These are phyloP conservation scores for Wickerhamiella vanderwaltii DNA, from an alignment of 805 yeast species.

Conservation along the genomic window DNA sequence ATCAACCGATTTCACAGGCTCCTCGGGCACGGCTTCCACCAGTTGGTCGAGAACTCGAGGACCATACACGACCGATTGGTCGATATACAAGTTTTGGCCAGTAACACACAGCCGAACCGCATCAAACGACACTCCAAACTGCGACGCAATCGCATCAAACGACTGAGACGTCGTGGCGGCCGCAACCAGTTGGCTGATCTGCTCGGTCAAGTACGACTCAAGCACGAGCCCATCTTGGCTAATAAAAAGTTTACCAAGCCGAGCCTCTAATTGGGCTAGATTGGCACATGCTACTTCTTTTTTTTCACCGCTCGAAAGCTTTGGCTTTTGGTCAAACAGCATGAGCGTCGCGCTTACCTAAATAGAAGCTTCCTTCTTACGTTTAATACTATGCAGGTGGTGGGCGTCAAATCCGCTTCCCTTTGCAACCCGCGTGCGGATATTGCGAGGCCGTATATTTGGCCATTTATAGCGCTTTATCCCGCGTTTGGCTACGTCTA, in stretches of 20 bases:
- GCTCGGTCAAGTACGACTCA: not conserved
- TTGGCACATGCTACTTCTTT: not conserved
- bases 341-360: too few species aligned
- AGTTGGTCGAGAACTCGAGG: conserved; percentile 1
- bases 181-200: not conserved
- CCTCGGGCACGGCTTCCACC: not conserved
- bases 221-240: conserved; percentile 3
- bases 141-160: not conserved
- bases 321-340: conserved; percentile 6
- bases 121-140: not conserved
- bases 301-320: not conserved
- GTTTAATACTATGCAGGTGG: conserved; percentile 3
- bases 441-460: conserved; percentile 57
- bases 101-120: not conserved
- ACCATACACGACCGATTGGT: conserved; percentile 6
- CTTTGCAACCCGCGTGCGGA: conserved; percentile 58
- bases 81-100: not conserved
- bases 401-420: conserved; percentile 34
- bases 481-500: conserved; percentile 62
- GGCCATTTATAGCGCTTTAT: conserved; percentile 71
- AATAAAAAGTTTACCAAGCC: conserved; percentile 2
- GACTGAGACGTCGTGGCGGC: not conserved
- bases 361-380: not conserved
- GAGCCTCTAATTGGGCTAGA: not conserved
- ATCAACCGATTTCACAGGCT: not conserved